These are phyloP conservation scores for Leishmania martiniquensis DNA, from an alignment of 208 protist species.

Conservation along the genomic window DNA sequence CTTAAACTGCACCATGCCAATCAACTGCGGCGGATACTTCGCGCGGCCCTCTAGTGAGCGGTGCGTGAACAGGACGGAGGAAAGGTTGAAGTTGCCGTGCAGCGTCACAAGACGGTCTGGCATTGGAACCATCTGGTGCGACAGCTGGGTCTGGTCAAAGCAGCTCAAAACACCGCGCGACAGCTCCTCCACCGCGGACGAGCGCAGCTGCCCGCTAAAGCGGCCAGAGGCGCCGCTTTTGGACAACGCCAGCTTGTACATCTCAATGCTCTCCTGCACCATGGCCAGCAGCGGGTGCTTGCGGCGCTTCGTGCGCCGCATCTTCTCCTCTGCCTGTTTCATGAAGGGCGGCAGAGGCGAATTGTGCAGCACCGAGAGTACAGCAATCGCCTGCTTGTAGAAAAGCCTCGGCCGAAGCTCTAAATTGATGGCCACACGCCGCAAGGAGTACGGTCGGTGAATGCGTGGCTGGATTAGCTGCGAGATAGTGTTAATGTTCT, in stretches of 20 bases:
- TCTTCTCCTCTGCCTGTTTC: conserved; percentile 41
- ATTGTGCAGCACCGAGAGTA: conserved; percentile 55
- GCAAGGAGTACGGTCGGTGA: conserved; percentile 69
- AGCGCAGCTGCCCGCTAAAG: conserved; percentile 36
- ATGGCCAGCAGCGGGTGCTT: conserved; percentile 48
- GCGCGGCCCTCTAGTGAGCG: conserved; percentile 72
- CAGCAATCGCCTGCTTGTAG: conserved; percentile 49
- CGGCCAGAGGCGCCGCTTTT: conserved; percentile 31
- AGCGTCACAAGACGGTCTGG: conserved; percentile 56
- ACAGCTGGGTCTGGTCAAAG: conserved; percentile 64
- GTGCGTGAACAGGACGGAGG: conserved; percentile 62
- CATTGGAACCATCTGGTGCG: conserved; percentile 50
- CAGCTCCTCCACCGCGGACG: conserved; percentile 44
- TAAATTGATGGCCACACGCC: conserved; percentile 57
- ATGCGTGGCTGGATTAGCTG: conserved; percentile 76
- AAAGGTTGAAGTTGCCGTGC: conserved; percentile 69
- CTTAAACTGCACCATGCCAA: conserved; percentile 58
- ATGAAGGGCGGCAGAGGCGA: conserved; percentile 56
- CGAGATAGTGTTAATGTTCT: conserved; percentile 45
- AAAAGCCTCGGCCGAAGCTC: conserved; percentile 68
- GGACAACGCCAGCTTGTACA: conserved; percentile 41
- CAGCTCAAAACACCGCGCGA: conserved; percentile 33
- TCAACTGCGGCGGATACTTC: conserved; percentile 69
- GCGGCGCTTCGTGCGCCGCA: conserved; percentile 26
- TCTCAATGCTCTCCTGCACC: conserved; percentile 43